These are phyloP conservation scores for Rhodotorula toruloides DNA, from an alignment of 768 basidiomycete genomes.

Conservation along the genomic window DNA sequence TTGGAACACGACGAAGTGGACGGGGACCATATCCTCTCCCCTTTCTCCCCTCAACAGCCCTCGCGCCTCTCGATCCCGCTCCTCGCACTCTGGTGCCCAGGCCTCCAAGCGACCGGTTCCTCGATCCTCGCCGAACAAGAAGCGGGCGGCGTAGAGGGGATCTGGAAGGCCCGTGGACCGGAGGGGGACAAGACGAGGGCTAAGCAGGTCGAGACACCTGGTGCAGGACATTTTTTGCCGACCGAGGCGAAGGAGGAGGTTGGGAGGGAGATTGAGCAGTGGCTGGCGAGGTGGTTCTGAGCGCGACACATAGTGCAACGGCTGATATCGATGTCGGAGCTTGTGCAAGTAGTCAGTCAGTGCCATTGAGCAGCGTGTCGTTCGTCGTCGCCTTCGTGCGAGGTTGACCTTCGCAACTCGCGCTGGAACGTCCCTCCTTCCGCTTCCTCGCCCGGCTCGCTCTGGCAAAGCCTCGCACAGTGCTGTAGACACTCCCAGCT, in stretches of 20 bases:
- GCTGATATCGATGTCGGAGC: too few species aligned
- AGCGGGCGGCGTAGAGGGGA: not conserved
- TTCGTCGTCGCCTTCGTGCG: too few species aligned
- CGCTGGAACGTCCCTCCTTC: too few species aligned
- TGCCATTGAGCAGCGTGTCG: too few species aligned
- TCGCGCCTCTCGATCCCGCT: conserved; percentile 6
- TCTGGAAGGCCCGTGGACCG: not conserved
- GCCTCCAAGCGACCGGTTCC: not conserved
- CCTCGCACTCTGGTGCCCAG: conserved; percentile 1
- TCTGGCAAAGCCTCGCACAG: too few species aligned
- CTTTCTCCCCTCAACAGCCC: conserved; percentile 9
- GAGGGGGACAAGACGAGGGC: not conserved
- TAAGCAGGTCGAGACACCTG: not conserved
- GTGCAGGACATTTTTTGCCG: conserved; percentile 5
- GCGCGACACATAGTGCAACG: too few species aligned
- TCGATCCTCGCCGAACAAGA: not conserved
- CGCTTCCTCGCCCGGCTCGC: too few species aligned
- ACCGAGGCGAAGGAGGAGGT: conserved; percentile 5
- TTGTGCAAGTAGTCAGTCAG: too few species aligned
- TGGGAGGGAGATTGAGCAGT: not conserved
- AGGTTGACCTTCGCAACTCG: not conserved
- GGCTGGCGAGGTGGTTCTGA: conserved; percentile 1
- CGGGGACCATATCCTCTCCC: not conserved
- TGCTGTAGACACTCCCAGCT: not conserved
- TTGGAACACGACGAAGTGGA: conserved; percentile 43